A percentile compares a stretch with the other conserved stretches of the same genome.
Conservation (phyloP, 345 rosid genomes). For the Euphorbia tirucalli region DNA sequence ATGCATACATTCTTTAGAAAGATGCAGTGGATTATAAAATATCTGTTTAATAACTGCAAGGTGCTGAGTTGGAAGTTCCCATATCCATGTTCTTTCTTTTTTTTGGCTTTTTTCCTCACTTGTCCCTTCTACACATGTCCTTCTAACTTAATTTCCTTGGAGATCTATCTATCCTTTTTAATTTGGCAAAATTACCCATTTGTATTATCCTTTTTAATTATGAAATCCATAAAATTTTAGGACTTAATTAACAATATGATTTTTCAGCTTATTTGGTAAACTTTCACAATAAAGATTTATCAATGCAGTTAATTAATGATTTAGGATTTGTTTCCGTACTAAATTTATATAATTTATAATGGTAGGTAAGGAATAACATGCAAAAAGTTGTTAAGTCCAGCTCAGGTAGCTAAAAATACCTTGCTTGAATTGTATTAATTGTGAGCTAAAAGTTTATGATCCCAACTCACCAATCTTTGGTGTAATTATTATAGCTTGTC, state of each 20-base stretch:
- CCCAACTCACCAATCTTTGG: constrained; percentile 7
- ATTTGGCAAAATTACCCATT: too few species aligned
- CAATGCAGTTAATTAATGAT: background rate
- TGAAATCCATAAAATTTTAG: too few species aligned
- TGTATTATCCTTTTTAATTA: too few species aligned
- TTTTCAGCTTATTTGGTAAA: background rate
- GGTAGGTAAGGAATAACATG: background rate
- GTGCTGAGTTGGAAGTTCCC: background rate
- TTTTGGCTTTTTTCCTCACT: background rate
- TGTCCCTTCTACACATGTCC: too few species aligned
- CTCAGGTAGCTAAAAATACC: background rate
- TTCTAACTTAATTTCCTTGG: too few species aligned
- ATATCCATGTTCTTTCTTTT: background rate
- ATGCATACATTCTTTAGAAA: too few species aligned
- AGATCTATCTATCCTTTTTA: too few species aligned
- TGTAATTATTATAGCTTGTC: background rate
- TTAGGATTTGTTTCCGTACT: too few species aligned
- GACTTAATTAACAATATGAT: background rate
- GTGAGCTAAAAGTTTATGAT: constrained; percentile 9
- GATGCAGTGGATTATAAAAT: too few species aligned
- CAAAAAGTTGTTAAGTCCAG: background rate
- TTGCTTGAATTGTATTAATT: background rate
- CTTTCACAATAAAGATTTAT: background rate
- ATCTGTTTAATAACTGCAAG: background rate
- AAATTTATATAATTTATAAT: too few species aligned